Base-by-base conservation (phyloP, 2,329 filamentous ascomycete species). In the Fusarium praegraminearum region DNA sequence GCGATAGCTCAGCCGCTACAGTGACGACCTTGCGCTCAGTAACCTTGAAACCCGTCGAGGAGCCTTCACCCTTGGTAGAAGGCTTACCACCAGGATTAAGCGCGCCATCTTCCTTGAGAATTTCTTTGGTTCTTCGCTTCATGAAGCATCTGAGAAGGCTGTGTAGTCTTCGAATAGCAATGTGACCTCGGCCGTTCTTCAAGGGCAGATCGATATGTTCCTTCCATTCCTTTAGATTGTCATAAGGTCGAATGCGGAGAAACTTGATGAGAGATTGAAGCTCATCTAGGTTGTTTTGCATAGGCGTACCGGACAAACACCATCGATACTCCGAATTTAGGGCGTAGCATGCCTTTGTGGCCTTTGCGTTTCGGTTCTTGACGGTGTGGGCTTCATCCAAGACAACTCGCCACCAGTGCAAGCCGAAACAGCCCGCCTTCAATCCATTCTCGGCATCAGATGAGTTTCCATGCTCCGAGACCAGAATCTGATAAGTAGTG, bases 281-380 rank as follows among this genome's bases (percentile, higher is more conserved):
- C 79, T 99, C 96, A 71, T 99, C 96, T 8, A 99, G 87, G 74
- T 97, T 98, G 81, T 99, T 99, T 78, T 99, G 96, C 91, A 99
- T 94, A 0, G 96, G 96, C 2, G 96, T 99, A 55, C 96, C 96
- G 1, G 94, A 97, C 66, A 99, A 82, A 76, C 96, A 98, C 96
- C 96, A 99, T 65, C 96, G 87, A 75, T 97, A 98, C 78, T 96
- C 91, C 22, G 93, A 90, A 32, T 91, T 85, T 33, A 99, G 81
- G 3, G 93, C 93, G 77, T 91, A 99, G 71, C 93, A 96, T 3
- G 96, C 94, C 78, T 97, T 94, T 2, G 95, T 97, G 41, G 93
- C 91, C 81, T 99, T 99, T 24, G 96, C 94, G 72, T 97, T 97
- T 68, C 95, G 91, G 77, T 99, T 99, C 83, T 99, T 99, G 86